A percentile compares a stretch with the other conserved stretches of the same genome.
phyloP scores from a whole-genome alignment of 495 filamentous ascomycete genomes.

The Penicillium salamii region DNA sequence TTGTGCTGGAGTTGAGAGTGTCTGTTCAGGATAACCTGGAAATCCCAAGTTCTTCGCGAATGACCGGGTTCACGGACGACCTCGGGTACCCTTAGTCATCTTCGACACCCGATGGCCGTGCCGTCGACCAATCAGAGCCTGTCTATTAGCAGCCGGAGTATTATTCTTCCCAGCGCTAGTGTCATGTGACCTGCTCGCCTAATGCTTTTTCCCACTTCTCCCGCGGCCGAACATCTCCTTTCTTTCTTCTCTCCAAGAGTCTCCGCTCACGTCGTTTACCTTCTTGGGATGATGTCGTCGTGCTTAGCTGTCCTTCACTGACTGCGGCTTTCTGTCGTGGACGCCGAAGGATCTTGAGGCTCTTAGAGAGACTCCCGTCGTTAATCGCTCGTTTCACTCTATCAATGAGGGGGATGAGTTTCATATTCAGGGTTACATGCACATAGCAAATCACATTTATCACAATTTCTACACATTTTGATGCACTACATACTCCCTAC shows the following conservation, averaged over 20 bases:
- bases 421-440: slow-evolving; percentile 54
- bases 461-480: background rate
- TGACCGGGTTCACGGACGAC: slow-evolving; percentile 40
- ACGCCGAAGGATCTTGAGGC: slow-evolving; percentile 36
- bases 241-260: slow-evolving; percentile 37
- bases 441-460: slow-evolving; percentile 1
- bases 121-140: slow-evolving; percentile 32
- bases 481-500: background rate
- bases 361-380: slow-evolving; percentile 52
- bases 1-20: slow-evolving; percentile 36
- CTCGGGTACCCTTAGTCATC: slow-evolving; percentile 42
- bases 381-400: slow-evolving; percentile 58
- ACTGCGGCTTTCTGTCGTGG: slow-evolving; percentile 52
- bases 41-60: slow-evolving; percentile 18
- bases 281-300: slow-evolving; percentile 43
- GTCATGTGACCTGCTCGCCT: slow-evolving; percentile 19
- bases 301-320: slow-evolving; percentile 40
- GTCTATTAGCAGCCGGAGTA: slow-evolving; percentile 38
- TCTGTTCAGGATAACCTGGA: slow-evolving; percentile 17
- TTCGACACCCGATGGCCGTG: slow-evolving; percentile 7
- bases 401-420: slow-evolving; percentile 48
- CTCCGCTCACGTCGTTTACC: slow-evolving; percentile 46
- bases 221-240: slow-evolving; percentile 7
- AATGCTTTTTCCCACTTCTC: slow-evolving; percentile 14
- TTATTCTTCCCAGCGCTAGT: slow-evolving; percentile 29